phyloP scores from a whole-genome alignment of 495 filamentous ascomycete species.

The Aspergillus conjunctus region DNA sequence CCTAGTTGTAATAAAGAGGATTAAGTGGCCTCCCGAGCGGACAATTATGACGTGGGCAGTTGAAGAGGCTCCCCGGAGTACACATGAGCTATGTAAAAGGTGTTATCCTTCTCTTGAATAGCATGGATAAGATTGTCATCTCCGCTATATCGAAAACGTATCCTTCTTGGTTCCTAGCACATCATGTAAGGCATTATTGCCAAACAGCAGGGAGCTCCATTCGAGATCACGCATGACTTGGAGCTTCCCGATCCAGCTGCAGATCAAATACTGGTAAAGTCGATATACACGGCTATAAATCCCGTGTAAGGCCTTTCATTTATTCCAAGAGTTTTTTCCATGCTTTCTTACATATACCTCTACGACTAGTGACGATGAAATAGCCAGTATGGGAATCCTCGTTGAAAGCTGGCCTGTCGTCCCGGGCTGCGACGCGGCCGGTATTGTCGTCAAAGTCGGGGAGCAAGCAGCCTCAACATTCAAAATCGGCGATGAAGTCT shows the following conservation, averaged over 20 bases:
- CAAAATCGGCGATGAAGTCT: constrained; percentile 6
- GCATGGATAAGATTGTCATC: too few species aligned
- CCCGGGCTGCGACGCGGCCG: neutral
- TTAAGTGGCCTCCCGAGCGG: too few species aligned
- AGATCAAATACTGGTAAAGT: neutral
- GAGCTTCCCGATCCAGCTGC: neutral
- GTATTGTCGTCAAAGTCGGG: neutral
- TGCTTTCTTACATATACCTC: neutral
- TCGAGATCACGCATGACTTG: neutral
- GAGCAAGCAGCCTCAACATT: neutral
- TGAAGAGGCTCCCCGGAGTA: too few species aligned
- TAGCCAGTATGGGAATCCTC: neutral
- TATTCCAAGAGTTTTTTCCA: neutral
- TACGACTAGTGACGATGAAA: neutral
- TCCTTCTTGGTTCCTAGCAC: neutral
- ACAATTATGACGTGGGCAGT: too few species aligned
- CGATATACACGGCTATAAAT: neutral
- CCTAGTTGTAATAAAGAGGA: too few species aligned
- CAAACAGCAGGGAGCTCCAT: neutral
- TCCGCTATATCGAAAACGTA: neutral
- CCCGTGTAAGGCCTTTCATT: neutral
- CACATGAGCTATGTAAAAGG: too few species aligned
- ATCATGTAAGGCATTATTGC: constrained; percentile 2
- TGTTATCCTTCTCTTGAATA: too few species aligned
- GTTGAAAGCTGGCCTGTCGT: neutral